Percentiles rank a stretch among this genome's conserved stretches.
These are phyloP conservation scores for Saksenaea oblongispora DNA, from an alignment of 371 early-diverging fungal genomes.

Conservation along the genomic window DNA sequence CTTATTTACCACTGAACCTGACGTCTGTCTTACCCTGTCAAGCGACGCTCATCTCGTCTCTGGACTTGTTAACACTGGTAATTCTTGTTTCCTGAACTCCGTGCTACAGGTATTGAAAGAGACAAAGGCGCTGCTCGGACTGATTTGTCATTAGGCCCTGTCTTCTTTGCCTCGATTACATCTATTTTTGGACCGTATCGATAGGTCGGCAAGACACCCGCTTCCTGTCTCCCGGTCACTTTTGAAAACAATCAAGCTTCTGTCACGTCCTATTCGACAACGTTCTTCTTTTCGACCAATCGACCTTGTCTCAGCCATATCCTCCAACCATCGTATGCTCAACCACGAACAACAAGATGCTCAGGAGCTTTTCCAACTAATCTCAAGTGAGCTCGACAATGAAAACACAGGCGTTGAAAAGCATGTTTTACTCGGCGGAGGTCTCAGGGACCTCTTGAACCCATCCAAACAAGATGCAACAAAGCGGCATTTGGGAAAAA, in stretches of 20 bases:
- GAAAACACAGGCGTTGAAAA: conserved; percentile 45
- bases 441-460: conserved; percentile 14
- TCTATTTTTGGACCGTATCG: conserved; percentile 27
- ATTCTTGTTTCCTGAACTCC: conserved; percentile 93
- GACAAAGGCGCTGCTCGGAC: neutral
- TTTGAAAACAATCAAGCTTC: conserved; percentile 30
- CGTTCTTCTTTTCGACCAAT: conserved; percentile 31
- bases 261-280: conserved; percentile 26
- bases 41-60: conserved; percentile 20
- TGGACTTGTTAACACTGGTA: conserved; percentile 90
- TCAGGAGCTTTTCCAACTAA: conserved; percentile 87
- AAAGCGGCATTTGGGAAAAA: conserved; percentile 10
- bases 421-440: conserved; percentile 13
- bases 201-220: conserved; percentile 5
- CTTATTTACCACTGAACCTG: neutral
- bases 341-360: conserved; percentile 89
- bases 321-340: conserved; percentile 42
- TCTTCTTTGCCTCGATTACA: conserved; percentile 43
- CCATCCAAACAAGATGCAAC: neutral
- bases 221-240: conserved; percentile 38
- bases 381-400: conserved; percentile 71
- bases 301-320: conserved; percentile 32
- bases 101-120: conserved; percentile 76
- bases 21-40: neutral
- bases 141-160: conserved; percentile 38